These are phyloP conservation scores for Amaranthus hypochondriacus DNA, from an alignment of 148 eudicot genomes.

Conservation along the genomic window DNA sequence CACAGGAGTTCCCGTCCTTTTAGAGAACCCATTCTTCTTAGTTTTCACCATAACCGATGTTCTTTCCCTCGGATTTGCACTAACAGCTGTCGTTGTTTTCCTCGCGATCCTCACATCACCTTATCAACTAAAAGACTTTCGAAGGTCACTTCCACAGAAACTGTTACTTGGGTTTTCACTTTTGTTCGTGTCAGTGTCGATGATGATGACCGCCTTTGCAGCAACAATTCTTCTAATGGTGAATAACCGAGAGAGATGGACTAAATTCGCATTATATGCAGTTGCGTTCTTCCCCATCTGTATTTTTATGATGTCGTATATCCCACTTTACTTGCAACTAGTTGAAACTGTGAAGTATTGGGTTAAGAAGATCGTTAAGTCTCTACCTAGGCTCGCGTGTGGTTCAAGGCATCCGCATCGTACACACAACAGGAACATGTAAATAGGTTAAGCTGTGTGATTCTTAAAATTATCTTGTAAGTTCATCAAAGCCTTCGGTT, in stretches of 20 bases:
- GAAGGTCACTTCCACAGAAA: constrained; percentile 14
- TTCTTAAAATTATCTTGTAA: too few species aligned
- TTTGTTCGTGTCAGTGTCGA: constrained; percentile 5
- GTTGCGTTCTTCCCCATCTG: constrained; percentile 18
- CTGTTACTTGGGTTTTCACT: constrained; percentile 12
- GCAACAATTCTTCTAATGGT: constrained; percentile 8
- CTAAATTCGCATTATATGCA: constrained; percentile 9
- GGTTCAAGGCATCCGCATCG: too few species aligned
- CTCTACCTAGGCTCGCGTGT: constrained; percentile 1
- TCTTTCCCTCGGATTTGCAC: constrained; percentile 3
- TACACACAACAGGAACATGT: too few species aligned
- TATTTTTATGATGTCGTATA: constrained; percentile 19
- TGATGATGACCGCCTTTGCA: constrained; percentile 14
- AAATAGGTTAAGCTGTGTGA: too few species aligned
- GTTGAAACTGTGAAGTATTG: constrained; percentile 13
- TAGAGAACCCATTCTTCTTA: constrained; percentile 13
- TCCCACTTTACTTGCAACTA: constrained; percentile 17
- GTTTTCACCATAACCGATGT: constrained; percentile 9
- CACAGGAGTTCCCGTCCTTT: constrained; percentile 6
- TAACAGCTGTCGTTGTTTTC: constrained; percentile 7
- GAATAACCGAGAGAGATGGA: constrained; percentile 12
- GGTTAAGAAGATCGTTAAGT: constrained; percentile 1
- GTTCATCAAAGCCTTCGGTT: too few species aligned
- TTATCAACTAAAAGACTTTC: constrained; percentile 4
- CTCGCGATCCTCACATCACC: constrained; percentile 9